phyloP scores from a whole-genome alignment of 140 eudicot genomes.

The Stevia rebaudiana region DNA sequence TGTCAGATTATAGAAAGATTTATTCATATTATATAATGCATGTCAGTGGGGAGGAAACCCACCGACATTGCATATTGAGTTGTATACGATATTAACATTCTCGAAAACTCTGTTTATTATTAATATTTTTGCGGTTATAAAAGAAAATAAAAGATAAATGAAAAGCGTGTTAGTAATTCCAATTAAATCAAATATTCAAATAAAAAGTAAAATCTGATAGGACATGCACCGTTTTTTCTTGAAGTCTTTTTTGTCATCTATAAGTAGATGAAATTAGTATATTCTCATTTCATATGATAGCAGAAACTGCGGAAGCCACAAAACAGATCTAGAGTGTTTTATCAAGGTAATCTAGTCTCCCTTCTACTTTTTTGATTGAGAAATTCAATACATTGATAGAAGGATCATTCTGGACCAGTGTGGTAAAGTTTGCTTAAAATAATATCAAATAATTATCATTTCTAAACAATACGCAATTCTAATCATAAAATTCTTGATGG shows the following conservation, averaged over 20 bases:
- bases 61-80: no score
- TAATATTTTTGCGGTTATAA: no score
- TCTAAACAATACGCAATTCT: not conserved
- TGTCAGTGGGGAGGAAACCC: no score
- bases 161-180: not conserved
- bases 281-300: not conserved
- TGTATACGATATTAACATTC: no score
- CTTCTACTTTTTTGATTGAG: not conserved
- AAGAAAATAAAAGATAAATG: not conserved
- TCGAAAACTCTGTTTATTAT: no score
- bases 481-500: not conserved
- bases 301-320: not conserved
- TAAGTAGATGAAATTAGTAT: not conserved
- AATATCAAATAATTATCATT: not conserved
- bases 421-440: not conserved
- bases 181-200: not conserved
- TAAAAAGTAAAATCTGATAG: not conserved
- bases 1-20: no score
- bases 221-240: not conserved
- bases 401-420: not conserved
- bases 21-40: no score
- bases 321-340: not conserved
- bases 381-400: not conserved
- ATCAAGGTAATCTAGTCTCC: not conserved
- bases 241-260: slow-evolving; percentile 4